Evolutionary conservation across 2,329 filamentous ascomycete genomes (phyloP), one percentile per base, ranked within the genome.

Genomic region (Graphilbum ipis-grandicollis): DNA sequence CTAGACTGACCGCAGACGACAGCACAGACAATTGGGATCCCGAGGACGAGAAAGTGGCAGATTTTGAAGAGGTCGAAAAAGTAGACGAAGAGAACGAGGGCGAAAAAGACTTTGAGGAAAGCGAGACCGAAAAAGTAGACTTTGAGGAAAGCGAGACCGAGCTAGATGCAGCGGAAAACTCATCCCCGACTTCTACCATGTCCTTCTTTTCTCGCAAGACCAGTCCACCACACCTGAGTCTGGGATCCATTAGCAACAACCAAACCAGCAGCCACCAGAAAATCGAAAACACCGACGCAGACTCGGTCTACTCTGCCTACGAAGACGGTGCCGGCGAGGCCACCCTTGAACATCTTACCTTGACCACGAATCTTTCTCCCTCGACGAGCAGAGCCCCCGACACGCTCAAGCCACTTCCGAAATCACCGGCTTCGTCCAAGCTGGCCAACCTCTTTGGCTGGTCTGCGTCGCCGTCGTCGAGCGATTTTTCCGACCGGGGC

Each of bases 381-480:
- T n/a, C n/a, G n/a, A n/a, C n/a, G n/a, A n/a, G n/a, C n/a, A n/a
- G n/a, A n/a, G n/a, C n/a, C 14, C 26, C 37, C 6, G 41, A 30
- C 40, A 41, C 43, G 25, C 44, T 44, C 40, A 44, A 53, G 15
- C 43, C 46, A 13, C 49, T 69, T 5, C 67, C 68, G 10, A 70
- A 59, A 43, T 72, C 68, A 7, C 68, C 69, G 40, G 51, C 52
- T 45, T 55, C 67, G 38, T 52, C 67, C 50, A 53, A 62, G 43
- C 57, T 71, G 43, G 63, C 63, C 37, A 58, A 54, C 22, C 60
- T 71, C 46, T 71, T 73, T 47, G 63, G 61, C 47, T 73, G 69
- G 69, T 56, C 57, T 37, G 54, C 56, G 19, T 57, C 59, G 7
- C 54, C 63, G 26, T 59, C 64, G 9, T 54, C 52, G 34, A 66